Evolutionary conservation across 371 early-diverging fungal species (phyloP).

Genomic region (Catenaria anguillulae): DNA sequence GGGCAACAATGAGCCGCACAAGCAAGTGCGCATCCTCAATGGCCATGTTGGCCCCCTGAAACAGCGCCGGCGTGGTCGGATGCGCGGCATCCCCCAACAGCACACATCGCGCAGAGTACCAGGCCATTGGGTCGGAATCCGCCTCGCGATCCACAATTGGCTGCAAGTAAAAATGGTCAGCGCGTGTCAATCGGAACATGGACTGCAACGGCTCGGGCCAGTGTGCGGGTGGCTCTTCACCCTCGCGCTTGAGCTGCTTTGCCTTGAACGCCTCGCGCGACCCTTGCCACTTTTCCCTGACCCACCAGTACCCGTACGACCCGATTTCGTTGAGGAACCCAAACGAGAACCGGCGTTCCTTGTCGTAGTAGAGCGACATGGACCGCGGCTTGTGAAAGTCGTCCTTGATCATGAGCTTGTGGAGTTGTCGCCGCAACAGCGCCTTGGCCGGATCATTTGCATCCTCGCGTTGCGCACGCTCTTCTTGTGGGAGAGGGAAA

Average conservation of each 20-base stretch:
- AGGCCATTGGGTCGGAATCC: neutral
- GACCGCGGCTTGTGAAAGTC: neutral
- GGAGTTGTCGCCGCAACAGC: neutral
- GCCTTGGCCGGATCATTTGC: neutral
- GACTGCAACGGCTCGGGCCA: constrained; percentile 1
- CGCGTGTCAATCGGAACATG: neutral
- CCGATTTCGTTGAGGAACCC: neutral
- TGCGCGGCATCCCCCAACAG: neutral
- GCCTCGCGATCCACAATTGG: neutral
- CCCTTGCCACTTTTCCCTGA: neutral
- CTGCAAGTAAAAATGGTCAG: neutral
- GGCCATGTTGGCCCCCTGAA: neutral
- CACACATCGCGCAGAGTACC: neutral
- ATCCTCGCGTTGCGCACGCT: no score
- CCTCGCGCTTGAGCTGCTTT: neutral
- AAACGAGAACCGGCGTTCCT: neutral
- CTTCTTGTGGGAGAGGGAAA: neutral
- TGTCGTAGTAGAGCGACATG: neutral
- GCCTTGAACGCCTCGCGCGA: neutral
- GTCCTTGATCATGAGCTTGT: neutral
- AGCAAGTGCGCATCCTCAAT: neutral
- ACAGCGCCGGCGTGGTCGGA: constrained; percentile 1
- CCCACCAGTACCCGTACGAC: neutral
- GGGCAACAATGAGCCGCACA: neutral
- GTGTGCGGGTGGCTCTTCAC: neutral